These are phyloP conservation scores for Cryptococcus amylolentus DNA, from an alignment of 1,284 basidiomycete genomes.

Conservation along the genomic window DNA sequence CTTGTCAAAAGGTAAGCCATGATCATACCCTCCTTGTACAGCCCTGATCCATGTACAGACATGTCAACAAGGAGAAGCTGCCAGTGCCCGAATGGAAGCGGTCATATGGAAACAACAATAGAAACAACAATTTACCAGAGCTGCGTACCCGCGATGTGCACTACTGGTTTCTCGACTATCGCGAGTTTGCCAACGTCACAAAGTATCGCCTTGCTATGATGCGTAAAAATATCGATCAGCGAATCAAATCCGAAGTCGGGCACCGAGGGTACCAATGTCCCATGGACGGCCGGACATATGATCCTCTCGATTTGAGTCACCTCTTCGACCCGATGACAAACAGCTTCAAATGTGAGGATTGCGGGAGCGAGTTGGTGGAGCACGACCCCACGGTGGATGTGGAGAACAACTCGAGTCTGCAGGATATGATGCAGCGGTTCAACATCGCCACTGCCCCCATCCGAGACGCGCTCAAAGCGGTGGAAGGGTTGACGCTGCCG, in stretches of 20 bases:
- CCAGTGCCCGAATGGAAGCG: conserved; percentile 26
- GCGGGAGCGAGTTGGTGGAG: conserved; percentile 75
- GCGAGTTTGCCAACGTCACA: conserved; percentile 91
- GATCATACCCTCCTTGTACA: no score
- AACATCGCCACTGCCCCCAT: conserved; percentile 87
- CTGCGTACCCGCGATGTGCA: conserved; percentile 58
- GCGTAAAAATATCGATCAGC: conserved; percentile 81
- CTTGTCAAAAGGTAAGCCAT: conserved; percentile 78
- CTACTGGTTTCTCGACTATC: conserved; percentile 97
- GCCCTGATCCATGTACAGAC: conserved; percentile 14
- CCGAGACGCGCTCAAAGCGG: conserved; percentile 77
- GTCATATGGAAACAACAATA: conserved; percentile 4
- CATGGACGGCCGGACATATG: conserved; percentile 77
- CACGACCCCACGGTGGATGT: conserved; percentile 64
- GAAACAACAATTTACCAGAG: neutral
- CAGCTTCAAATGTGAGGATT: conserved; percentile 53
- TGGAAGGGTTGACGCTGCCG: conserved; percentile 60
- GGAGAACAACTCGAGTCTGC: conserved; percentile 73
- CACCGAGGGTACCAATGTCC: conserved; percentile 96
- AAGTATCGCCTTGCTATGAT: conserved; percentile 98
- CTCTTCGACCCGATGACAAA: conserved; percentile 55
- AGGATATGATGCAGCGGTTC: conserved; percentile 93
- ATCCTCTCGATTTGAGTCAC: conserved; percentile 80
- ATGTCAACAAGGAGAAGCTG: conserved; percentile 47
- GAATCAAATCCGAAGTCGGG: conserved; percentile 79